Percentiles rank a stretch among this genome's conserved stretches.
phyloP scores from a whole-genome alignment of 78 protist species.

The Monosiga brevicollis region DNA sequence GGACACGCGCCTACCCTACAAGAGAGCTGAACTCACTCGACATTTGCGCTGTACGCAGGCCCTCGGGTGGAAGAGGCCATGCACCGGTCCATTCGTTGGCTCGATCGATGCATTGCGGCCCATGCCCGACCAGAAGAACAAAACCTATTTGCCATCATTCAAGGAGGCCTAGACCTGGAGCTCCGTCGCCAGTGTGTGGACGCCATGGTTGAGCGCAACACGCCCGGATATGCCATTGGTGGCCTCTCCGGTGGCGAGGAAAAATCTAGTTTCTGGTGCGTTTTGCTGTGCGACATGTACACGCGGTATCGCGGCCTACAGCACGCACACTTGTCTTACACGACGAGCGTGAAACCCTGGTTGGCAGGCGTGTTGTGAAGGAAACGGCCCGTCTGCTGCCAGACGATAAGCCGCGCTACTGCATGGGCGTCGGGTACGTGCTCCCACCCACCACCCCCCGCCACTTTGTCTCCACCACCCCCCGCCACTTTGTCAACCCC shows the following conservation, averaged over 20 bases:
- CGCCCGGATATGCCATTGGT: slow-evolving; percentile 95
- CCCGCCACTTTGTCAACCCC: not conserved
- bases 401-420: slow-evolving; percentile 74
- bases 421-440: slow-evolving; percentile 93
- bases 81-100: slow-evolving; percentile 88
- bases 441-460: not conserved
- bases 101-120: slow-evolving; percentile 79
- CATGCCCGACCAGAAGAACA: slow-evolving; percentile 14
- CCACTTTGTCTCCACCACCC: slow-evolving; percentile 8
- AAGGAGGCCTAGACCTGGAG: slow-evolving; percentile 70
- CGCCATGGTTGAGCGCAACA: slow-evolving; percentile 54
- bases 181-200: slow-evolving; percentile 47
- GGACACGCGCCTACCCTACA: too few relatives aligned
- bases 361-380: too few relatives aligned
- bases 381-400: slow-evolving; percentile 66
- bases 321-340: too few relatives aligned
- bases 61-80: slow-evolving; percentile 86
- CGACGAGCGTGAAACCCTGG: too few relatives aligned
- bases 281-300: too few relatives aligned
- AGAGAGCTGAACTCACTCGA: not conserved
- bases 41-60: slow-evolving; percentile 24
- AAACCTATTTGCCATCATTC: slow-evolving; percentile 85
- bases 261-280: slow-evolving; percentile 72
- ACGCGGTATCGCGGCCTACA: too few relatives aligned
- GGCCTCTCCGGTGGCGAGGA: slow-evolving; percentile 90